phyloP scores from a whole-genome alignment of 805 yeast species.

The Lachancea thermotolerans region DNA sequence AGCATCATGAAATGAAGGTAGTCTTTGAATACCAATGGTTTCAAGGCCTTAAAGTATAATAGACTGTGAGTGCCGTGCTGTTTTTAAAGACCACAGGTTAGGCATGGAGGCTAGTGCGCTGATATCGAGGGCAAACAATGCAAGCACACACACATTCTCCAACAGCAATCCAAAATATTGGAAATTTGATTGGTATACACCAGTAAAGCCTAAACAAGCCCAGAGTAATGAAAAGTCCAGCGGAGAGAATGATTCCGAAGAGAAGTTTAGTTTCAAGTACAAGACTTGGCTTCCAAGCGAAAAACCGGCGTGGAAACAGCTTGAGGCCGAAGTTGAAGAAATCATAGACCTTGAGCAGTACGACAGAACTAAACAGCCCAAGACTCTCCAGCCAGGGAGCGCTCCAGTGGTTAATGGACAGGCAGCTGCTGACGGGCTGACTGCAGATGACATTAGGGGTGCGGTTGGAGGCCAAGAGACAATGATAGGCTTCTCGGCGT shows the following conservation, averaged over 20 bases:
- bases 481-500: slow-evolving; percentile 39
- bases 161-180: slow-evolving; percentile 23
- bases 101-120: slow-evolving; percentile 14
- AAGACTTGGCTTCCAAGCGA: slow-evolving; percentile 22
- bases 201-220: slow-evolving; percentile 12
- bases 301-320: slow-evolving; percentile 6
- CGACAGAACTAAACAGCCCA: slow-evolving; percentile 18
- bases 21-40: neutral
- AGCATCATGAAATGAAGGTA: neutral
- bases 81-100: no score
- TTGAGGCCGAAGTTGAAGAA: slow-evolving; percentile 38
- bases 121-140: slow-evolving; percentile 22
- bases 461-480: slow-evolving; percentile 45
- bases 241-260: slow-evolving; percentile 8
- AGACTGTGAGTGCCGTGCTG: neutral
- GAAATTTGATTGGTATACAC: slow-evolving; percentile 29
- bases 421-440: slow-evolving; percentile 27
- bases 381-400: slow-evolving; percentile 3
- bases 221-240: slow-evolving; percentile 1
- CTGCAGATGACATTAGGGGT: slow-evolving; percentile 46
- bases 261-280: slow-evolving; percentile 15
- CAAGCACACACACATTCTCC: slow-evolving; percentile 11
- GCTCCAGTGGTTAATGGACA: slow-evolving; percentile 13
- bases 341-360: slow-evolving; percentile 38
- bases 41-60: neutral